Evolutionary conservation across 2,329 filamentous ascomycete species (phyloP).

Genomic region (Orbilia quercus): DNA sequence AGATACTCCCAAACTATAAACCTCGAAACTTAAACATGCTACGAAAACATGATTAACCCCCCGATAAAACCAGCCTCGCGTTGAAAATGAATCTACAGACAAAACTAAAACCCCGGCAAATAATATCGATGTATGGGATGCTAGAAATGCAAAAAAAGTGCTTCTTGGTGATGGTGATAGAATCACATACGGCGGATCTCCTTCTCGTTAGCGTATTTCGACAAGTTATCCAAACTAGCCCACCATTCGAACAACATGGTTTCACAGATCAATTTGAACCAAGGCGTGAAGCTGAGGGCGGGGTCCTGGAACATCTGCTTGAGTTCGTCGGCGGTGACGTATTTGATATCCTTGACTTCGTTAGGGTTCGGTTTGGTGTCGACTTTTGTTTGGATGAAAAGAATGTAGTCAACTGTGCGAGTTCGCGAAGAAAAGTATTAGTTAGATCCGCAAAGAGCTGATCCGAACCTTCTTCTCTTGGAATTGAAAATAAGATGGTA

Average conservation of each 20-base stretch:
- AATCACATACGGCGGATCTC: slow-evolving; percentile 80
- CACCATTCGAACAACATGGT: slow-evolving; percentile 99
- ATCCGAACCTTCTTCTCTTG: slow-evolving; percentile 27
- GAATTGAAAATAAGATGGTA: not conserved
- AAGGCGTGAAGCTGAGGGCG: slow-evolving; percentile 87
- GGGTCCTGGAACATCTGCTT: slow-evolving; percentile 86
- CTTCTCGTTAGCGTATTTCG: slow-evolving; percentile 86
- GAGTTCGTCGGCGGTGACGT: slow-evolving; percentile 83
- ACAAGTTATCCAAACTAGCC: slow-evolving; percentile 84
- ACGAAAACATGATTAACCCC: no score
- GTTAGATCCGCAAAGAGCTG: slow-evolving; percentile 17
- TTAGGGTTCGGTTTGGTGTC: slow-evolving; percentile 84
- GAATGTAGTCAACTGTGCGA: slow-evolving; percentile 88
- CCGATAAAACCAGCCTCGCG: no score
- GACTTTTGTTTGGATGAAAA: slow-evolving; percentile 96
- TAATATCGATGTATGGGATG: slow-evolving; percentile 11
- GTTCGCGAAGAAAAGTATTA: slow-evolving; percentile 68
- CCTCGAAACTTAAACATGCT: no score
- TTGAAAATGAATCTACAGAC: no score
- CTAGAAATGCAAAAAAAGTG: slow-evolving; percentile 13
- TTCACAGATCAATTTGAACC: slow-evolving; percentile 99
- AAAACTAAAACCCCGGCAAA: slow-evolving; percentile 4
- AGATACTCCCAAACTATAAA: no score
- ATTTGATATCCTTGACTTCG: slow-evolving; percentile 86
- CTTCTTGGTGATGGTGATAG: slow-evolving; percentile 1